Base-by-base conservation (phyloP, 768 basidiomycete genomes). In the Candolleomyces efflorescens region DNA sequence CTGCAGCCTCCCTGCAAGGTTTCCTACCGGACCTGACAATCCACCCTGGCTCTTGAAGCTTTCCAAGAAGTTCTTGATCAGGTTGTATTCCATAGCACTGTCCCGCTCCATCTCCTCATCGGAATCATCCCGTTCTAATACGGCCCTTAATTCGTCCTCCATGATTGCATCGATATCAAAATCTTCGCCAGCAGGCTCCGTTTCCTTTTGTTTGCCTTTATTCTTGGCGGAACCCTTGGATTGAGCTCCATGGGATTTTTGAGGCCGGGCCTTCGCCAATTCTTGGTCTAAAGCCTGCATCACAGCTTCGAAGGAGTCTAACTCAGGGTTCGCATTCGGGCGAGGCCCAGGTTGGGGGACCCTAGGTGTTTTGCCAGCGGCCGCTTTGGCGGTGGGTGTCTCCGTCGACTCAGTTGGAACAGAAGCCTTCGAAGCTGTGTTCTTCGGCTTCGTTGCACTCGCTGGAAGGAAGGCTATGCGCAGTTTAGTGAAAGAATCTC, bases 61-160 rank as follows among this genome's bases (percentile, higher is more conserved):
- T 75, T 97, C 94, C 70, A 98, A 72, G 71, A 99, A 94, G 70
- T 97, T 96, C 73, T 93, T 96, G 76, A 98, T 96, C 65, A 98
- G 74, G 63, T 86, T 86, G 71, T 95, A 97, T 69, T 99, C 93
- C 66, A 83, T 78, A 38, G 78, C 75, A 11, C 75, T 75, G 2
- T 73, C 77, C n/a, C 74, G 75, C 26, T 77, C 82, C 22, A 80
- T 84, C n/a, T 84, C 83, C 12, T 80, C 83, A 6, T 78, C 82
- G 13, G 67, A 65, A 65, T 81, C 66, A 50, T 68, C 75, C 56
- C 63, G 65, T 69, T 85, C 83, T 48, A 96, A 70, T 0, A 85
- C 76, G 9, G 79, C 81, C 39, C 78, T 79, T 7, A 97, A 77
- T 67, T 99, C 97, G 2, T 86, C 84, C 58, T 95, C 94, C 93